phyloP scores from a whole-genome alignment of 75 land plant species.

The Pinus tabuliformis region DNA sequence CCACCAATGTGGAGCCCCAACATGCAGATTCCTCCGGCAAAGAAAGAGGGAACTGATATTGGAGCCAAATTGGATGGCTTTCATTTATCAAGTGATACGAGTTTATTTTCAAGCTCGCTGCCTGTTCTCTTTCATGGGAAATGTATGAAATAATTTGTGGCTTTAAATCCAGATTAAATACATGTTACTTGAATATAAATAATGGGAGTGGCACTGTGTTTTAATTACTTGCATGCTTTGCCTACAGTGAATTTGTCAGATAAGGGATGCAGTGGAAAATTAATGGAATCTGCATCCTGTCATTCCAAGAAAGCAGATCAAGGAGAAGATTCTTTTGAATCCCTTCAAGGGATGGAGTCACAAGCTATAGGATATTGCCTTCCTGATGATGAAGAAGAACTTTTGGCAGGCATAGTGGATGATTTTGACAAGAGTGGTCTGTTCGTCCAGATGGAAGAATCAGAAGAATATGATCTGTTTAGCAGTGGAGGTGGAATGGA shows the following conservation, averaged over 20 bases:
- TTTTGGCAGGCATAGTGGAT: slow-evolving; percentile 78
- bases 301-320: background rate
- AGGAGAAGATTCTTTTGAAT: slow-evolving; percentile 24
- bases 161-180: background rate
- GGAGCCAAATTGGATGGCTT: background rate
- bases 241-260: slow-evolving; percentile 8
- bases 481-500: slow-evolving; percentile 92
- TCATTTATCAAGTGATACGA: slow-evolving; percentile 7
- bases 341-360: slow-evolving; percentile 35
- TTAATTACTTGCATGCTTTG: background rate
- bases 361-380: slow-evolving; percentile 63
- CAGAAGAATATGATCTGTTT: slow-evolving; percentile 91
- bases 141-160: background rate
- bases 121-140: slow-evolving; percentile 14
- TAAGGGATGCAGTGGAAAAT: slow-evolving; percentile 7
- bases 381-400: slow-evolving; percentile 93
- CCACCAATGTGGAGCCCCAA: background rate
- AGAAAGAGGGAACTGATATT: background rate
- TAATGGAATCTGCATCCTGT: background rate
- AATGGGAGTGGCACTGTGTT: background rate
- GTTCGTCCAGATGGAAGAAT: slow-evolving; percentile 56
- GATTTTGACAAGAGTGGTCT: slow-evolving; percentile 54
- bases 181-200: background rate
- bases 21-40: slow-evolving; percentile 2
- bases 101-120: slow-evolving; percentile 11